Conservation (phyloP, 2,329 filamentous ascomycete species). For the Lachnellula cervina region DNA sequence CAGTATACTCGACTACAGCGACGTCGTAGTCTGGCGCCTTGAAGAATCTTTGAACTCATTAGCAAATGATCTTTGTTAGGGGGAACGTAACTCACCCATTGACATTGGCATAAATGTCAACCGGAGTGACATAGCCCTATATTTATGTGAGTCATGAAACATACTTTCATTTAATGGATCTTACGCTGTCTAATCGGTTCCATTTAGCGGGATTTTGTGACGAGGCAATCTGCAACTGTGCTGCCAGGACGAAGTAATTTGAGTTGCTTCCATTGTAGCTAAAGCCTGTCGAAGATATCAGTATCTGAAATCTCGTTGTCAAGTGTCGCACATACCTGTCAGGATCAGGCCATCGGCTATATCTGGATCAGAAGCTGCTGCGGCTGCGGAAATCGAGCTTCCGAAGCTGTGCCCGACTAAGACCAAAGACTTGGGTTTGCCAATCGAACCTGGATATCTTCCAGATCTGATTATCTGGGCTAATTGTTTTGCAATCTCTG, state of each 20-base stretch:
- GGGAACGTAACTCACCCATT: not conserved
- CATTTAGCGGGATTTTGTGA: not conserved
- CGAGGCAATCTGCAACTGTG: not conserved
- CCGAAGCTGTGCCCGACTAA: conserved; percentile 63
- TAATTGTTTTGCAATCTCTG: conserved; percentile 1
- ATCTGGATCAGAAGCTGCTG: conserved; percentile 46
- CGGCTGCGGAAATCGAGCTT: conserved; percentile 49
- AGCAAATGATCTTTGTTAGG: not conserved
- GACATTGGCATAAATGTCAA: not conserved
- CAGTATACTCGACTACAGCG: not conserved
- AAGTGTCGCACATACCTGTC: not conserved
- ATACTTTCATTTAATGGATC: not conserved
- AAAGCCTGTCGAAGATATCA: not conserved
- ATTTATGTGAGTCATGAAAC: not conserved
- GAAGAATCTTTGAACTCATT: not conserved
- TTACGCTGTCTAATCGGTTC: not conserved
- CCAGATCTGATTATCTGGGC: conserved; percentile 10
- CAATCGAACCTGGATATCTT: conserved; percentile 18
- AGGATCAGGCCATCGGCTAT: conserved; percentile 33
- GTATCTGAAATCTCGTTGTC: conserved; percentile 33
- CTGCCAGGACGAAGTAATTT: not conserved
- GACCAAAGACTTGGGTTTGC: conserved; percentile 37
- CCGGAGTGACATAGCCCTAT: not conserved
- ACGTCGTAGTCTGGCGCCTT: not conserved
- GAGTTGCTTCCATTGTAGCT: not conserved